Base-by-base conservation (phyloP, 768 basidiomycete genomes). In the Termitomyces titanicus region DNA sequence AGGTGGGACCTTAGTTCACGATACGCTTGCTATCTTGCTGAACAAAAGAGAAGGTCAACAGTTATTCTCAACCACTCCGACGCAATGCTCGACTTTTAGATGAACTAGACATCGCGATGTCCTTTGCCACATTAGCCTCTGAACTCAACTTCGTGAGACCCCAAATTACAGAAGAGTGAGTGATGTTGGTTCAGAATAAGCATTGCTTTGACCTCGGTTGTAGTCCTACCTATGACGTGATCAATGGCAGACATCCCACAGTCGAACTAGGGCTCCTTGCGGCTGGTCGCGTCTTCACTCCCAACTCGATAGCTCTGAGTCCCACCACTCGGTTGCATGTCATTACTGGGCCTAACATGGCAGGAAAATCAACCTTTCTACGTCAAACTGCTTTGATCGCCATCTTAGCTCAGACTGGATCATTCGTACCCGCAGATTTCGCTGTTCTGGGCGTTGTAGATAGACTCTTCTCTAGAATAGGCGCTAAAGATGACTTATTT, bases 281-380 rank as follows among this genome's bases (percentile, higher is more conserved):
- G 0, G 74, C 82, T 1, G 88, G 88, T 22, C 84, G 94, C 27
- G 75, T 80, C 12, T 98, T 96, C 68, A 91, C 85, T 1, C 86
- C 94, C 0, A 98, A 98, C 68, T 86, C 87, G 2, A 77, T 94
- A 20, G 61, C 73, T 15, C 77, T 98, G 63, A 74, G 73, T 3
- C 74, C 83, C 0, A 63, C 71, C 12, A 84, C 86, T 15, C 83
- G 81, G 27, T 64, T 97, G 10, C 94, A 96, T 60, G 66, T 82
- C 53, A 89, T 98, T 58, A 98, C 95, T 6, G 95, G 95, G 0
- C 95, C 96, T 0, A 98, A 97, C 64, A 95, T 94, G 92, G 92
- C 89, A 6, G 91, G 91, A 51, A 99, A 99, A 70, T 95, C 93
- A 2, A 98, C 96, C 0, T 78, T 92, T 24, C 79, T 99, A 34